phyloP scores from a whole-genome alignment of 2,329 filamentous ascomycete genomes.

The Colletotrichum australisinense region DNA sequence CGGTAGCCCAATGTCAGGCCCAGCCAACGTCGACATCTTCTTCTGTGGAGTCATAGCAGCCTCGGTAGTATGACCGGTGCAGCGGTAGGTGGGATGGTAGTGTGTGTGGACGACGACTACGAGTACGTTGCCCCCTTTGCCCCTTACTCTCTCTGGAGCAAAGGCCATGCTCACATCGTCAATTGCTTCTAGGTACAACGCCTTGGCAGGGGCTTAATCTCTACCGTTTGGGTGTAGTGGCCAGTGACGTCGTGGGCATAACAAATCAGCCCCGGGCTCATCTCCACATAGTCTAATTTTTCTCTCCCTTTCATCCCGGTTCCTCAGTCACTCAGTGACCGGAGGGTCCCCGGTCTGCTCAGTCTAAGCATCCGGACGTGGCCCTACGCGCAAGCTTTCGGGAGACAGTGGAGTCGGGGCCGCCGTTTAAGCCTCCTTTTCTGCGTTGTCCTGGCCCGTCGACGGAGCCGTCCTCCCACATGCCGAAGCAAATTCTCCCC shows the following conservation, averaged over 20 bases:
- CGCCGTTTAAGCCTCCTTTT: slow-evolving; percentile 28
- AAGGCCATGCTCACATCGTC: neutral
- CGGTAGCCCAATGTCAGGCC: neutral
- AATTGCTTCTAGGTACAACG: neutral
- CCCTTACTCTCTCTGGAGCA: neutral
- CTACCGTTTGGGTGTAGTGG: neutral
- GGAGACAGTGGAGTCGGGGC: neutral
- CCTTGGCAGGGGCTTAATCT: neutral
- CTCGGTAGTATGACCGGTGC: neutral
- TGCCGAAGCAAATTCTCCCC: slow-evolving; percentile 9
- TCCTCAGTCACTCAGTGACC: neutral
- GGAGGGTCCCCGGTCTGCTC: neutral
- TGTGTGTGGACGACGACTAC: neutral
- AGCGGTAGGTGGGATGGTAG: neutral
- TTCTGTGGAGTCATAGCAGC: neutral
- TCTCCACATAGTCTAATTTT: slow-evolving; percentile 19
- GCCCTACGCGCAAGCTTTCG: slow-evolving; percentile 26
- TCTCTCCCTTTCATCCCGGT: neutral
- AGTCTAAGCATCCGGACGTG: neutral
- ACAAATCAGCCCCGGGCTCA: slow-evolving; percentile 13
- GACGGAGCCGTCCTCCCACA: slow-evolving; percentile 19
- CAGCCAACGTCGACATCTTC: slow-evolving; percentile 4
- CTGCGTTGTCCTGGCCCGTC: neutral
- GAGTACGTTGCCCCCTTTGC: neutral
- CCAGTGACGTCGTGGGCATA: slow-evolving; percentile 17